These are phyloP conservation scores for Gentiana straminea DNA, from an alignment of 257 asterid species.

Conservation along the genomic window DNA sequence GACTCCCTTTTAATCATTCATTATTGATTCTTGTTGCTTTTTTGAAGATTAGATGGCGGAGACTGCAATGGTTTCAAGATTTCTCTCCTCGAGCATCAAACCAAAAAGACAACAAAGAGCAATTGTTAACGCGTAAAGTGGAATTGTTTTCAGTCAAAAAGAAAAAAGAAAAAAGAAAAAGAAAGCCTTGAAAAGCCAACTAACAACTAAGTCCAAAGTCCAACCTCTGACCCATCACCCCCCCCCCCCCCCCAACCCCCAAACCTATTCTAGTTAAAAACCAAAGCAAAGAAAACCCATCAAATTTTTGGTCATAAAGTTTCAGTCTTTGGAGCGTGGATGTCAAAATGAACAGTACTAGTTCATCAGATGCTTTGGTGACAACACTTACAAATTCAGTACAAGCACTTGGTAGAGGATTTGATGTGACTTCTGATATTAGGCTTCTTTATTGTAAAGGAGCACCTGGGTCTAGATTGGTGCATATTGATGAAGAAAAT, in stretches of 20 bases:
- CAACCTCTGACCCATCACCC: slow-evolving; percentile 69
- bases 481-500: slow-evolving; percentile 52
- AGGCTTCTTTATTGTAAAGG: slow-evolving; percentile 94
- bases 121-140: no score
- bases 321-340: slow-evolving; percentile 8
- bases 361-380: slow-evolving; percentile 37
- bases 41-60: no score
- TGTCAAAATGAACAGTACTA: slow-evolving; percentile 3
- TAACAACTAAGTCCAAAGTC: slow-evolving; percentile 53
- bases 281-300: slow-evolving; percentile 2
- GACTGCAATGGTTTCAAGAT: no score
- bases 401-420: slow-evolving; percentile 96
- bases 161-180: neutral
- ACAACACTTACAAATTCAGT: slow-evolving; percentile 82
- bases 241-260: neutral
- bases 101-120: no score
- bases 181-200: slow-evolving; percentile 29
- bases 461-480: slow-evolving; percentile 70
- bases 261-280: slow-evolving; percentile 4
- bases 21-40: no score
- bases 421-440: slow-evolving; percentile 96
- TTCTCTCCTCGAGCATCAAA: no score
- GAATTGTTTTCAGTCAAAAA: no score
- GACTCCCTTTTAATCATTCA: no score
- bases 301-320: neutral